Percentiles rank a stretch among this genome's conserved stretches.
Conservation (phyloP, 2,329 filamentous ascomycete species). For the Coniochaeta sp. region DNA sequence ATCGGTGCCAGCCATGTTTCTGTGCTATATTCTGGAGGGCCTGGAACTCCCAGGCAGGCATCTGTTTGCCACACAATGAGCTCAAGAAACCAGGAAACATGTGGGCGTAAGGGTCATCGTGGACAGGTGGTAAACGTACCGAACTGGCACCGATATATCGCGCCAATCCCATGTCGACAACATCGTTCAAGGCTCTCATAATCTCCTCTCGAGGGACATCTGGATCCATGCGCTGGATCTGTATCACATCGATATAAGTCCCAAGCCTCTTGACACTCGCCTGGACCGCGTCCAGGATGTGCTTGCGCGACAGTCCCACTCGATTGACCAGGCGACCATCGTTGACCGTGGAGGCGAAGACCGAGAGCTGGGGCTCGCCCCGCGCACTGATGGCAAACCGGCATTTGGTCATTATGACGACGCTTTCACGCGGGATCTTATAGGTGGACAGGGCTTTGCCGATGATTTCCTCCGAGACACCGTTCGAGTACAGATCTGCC, state of each 20-base stretch:
- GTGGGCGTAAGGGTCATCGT: background rate
- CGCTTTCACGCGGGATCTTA: slow-evolving; percentile 22
- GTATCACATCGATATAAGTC: background rate
- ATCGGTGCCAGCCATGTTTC: slow-evolving; percentile 47
- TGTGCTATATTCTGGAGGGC: slow-evolving; percentile 42
- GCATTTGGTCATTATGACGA: slow-evolving; percentile 3
- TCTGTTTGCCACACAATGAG: background rate
- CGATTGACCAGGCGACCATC: background rate
- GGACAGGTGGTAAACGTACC: background rate
- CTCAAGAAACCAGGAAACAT: background rate
- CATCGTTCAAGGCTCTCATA: background rate
- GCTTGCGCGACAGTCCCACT: background rate
- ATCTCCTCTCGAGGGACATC: background rate
- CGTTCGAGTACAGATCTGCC: slow-evolving; percentile 33
- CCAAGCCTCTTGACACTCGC: background rate
- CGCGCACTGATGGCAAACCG: background rate
- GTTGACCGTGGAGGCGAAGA: background rate
- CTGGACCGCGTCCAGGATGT: background rate
- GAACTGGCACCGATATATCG: slow-evolving; percentile 9
- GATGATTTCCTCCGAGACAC: slow-evolving; percentile 34
- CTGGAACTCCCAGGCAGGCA: background rate
- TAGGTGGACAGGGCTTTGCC: slow-evolving; percentile 44
- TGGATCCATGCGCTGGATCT: background rate
- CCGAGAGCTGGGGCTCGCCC: background rate
- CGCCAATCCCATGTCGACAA: background rate